Conservation (phyloP, 108 stramenopile genomes). For the Nitzschia palea region DNA sequence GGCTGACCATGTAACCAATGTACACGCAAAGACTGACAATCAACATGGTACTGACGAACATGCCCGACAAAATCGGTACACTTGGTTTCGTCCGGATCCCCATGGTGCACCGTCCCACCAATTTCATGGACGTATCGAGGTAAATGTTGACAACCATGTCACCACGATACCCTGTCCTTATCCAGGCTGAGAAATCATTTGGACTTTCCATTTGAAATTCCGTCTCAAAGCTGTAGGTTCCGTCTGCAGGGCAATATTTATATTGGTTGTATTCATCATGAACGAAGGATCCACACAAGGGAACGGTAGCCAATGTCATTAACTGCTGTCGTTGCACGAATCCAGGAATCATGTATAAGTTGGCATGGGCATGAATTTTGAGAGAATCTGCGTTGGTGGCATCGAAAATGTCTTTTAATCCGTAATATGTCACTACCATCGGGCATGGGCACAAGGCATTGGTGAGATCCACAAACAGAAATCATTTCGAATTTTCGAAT, state of each 20-base stretch:
- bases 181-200: background rate
- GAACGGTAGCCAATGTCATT: background rate
- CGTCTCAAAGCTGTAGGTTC: conserved; percentile 8
- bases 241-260: conserved; percentile 8
- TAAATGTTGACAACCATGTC: conserved; percentile 6
- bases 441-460: too few species aligned
- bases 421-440: conserved; percentile 9
- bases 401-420: conserved; percentile 1
- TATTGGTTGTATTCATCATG: background rate
- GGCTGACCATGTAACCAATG: too few species aligned
- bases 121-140: background rate
- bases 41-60: background rate
- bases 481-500: too few species aligned
- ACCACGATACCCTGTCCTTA: background rate
- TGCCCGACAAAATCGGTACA: background rate
- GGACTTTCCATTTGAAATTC: background rate
- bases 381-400: background rate
- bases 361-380: background rate
- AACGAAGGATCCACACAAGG: background rate
- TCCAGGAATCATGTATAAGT: background rate
- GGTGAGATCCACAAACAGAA: too few species aligned
- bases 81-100: background rate
- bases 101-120: conserved; percentile 3
- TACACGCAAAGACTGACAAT: too few species aligned
- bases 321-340: background rate